Percentiles rank a stretch among this genome's conserved stretches.
phyloP scores from a whole-genome alignment of 331 rosid genomes.

The Rosa hybrid region DNA sequence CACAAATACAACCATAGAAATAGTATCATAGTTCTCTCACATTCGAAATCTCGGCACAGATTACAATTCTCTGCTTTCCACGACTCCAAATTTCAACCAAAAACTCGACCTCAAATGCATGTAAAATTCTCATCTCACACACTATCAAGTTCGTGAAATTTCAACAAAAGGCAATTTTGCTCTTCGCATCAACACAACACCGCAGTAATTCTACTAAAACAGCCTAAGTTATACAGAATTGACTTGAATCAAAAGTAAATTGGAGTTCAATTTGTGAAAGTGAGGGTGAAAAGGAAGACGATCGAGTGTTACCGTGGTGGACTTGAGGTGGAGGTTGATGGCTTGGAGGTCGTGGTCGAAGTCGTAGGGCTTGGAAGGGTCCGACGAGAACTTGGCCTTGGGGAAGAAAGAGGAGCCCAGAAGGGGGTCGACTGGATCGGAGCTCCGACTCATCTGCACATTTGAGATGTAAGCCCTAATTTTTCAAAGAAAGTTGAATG shows the following conservation, averaged over 20 bases:
- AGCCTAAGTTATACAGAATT: background rate
- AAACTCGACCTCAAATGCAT: background rate
- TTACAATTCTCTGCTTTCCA: background rate
- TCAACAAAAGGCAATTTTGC: background rate
- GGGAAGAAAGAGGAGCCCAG: conserved; percentile 50
- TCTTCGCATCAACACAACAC: background rate
- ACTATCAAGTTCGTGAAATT: background rate
- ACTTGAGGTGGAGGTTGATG: conserved; percentile 56
- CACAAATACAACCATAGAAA: background rate
- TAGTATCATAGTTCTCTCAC: background rate
- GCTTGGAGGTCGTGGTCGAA: conserved; percentile 43
- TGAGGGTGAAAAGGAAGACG: background rate
- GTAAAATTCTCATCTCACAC: background rate
- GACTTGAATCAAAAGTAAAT: background rate
- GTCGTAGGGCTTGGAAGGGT: conserved; percentile 32
- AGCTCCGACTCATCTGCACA: conserved; percentile 10
- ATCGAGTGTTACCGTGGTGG: conserved; percentile 41
- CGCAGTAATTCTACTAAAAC: background rate
- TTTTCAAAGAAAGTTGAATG: background rate
- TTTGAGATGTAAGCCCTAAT: background rate
- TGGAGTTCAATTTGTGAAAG: background rate
- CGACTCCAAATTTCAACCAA: background rate
- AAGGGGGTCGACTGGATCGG: conserved; percentile 55
- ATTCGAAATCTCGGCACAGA: background rate
- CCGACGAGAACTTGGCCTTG: conserved; percentile 5